Conservation (phyloP, 2,329 filamentous ascomycete species). For the Fusarium chaquense region DNA sequence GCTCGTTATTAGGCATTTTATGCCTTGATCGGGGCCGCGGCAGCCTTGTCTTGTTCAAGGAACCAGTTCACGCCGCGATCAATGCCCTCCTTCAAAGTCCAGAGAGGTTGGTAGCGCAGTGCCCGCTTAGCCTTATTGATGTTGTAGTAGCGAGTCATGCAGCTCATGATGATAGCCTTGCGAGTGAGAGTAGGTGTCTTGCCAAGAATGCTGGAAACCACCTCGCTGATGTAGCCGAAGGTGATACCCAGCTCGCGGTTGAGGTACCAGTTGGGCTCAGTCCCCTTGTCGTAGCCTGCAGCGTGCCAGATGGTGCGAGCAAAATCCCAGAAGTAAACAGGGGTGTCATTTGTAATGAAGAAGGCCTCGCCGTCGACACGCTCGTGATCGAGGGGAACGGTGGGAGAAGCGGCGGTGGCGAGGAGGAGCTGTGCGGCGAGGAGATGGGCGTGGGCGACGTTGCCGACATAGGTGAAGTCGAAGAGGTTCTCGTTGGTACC, state of each 20-base stretch:
- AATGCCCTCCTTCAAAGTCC: slow-evolving; percentile 74
- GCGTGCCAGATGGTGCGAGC: slow-evolving; percentile 80
- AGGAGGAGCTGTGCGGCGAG: slow-evolving; percentile 82
- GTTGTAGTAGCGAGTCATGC: slow-evolving; percentile 82
- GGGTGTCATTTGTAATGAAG: slow-evolving; percentile 89
- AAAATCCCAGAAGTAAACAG: slow-evolving; percentile 93
- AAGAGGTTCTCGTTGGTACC: slow-evolving; percentile 75
- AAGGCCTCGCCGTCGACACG: slow-evolving; percentile 87
- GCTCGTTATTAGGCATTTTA: slow-evolving; percentile 22
- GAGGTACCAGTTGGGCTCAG: slow-evolving; percentile 67
- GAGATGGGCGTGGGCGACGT: slow-evolving; percentile 80
- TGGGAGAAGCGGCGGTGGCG: slow-evolving; percentile 65
- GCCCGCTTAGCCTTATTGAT: slow-evolving; percentile 79
- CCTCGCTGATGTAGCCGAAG: slow-evolving; percentile 67
- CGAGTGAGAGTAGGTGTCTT: slow-evolving; percentile 69
- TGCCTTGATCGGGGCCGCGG: slow-evolving; percentile 41
- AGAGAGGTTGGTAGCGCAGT: slow-evolving; percentile 76
- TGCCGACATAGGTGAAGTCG: slow-evolving; percentile 74
- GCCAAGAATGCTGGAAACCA: slow-evolving; percentile 61
- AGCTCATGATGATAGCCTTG: slow-evolving; percentile 73
- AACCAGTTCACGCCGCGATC: slow-evolving; percentile 66
- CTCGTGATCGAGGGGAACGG: slow-evolving; percentile 76
- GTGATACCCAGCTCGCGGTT: slow-evolving; percentile 63
- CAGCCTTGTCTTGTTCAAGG: slow-evolving; percentile 61
- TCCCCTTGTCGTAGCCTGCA: slow-evolving; percentile 65